Percentiles rank a stretch among this genome's conserved stretches.
Conservation (phyloP, 2,329 filamentous ascomycete species). For the Sclerotinia borealis region DNA sequence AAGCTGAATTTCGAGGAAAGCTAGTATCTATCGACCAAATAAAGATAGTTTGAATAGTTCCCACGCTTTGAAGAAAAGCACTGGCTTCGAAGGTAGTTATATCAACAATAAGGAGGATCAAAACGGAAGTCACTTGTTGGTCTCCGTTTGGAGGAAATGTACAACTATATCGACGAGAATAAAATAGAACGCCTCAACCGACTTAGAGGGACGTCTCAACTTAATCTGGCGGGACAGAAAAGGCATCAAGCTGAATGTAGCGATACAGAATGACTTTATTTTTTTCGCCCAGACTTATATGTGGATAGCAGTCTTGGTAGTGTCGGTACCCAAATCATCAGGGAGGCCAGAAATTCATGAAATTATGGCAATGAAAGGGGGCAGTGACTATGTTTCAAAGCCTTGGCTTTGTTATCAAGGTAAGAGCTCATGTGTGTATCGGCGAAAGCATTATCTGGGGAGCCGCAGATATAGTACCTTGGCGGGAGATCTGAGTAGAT, state of each 20-base stretch:
- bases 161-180: neutral
- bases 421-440: neutral
- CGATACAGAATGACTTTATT: neutral
- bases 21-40: neutral
- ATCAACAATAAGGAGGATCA: neutral
- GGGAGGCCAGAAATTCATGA: neutral
- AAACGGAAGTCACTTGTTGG: neutral
- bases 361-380: neutral
- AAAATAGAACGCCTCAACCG: neutral
- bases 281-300: neutral
- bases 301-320: neutral
- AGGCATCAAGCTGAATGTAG: neutral
- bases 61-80: neutral
- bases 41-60: neutral
- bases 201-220: neutral
- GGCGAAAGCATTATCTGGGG: neutral
- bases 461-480: constrained; percentile 7
- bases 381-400: neutral
- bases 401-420: neutral
- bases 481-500: neutral
- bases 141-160: neutral
- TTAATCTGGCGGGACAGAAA: neutral
- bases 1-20: neutral
- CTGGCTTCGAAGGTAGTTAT: neutral
- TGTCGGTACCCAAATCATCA: neutral